Base-by-base conservation (phyloP, 495 filamentous ascomycete genomes). In the Platismatia glauca region DNA sequence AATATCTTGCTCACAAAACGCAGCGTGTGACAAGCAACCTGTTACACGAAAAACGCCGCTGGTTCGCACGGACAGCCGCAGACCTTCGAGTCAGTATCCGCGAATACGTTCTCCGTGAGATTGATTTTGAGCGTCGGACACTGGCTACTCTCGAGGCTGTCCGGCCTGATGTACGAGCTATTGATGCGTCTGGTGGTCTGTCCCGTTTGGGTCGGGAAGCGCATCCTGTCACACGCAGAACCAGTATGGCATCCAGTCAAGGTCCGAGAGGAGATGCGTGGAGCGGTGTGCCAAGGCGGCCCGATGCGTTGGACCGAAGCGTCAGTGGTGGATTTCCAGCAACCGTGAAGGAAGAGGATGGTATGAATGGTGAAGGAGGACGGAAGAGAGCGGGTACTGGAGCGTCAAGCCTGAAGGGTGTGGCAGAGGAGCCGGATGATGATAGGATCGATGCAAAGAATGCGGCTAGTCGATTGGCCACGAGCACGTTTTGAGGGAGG, bases 211-310 rank as follows among this genome's bases (percentile, higher is more conserved):
- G 94, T 24, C 83, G 94, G 55, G 95, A 98, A 72, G 76, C 86
- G 34, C 92, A 95, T 70, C 91, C 94, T 0, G 76, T 86, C 9
- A 76, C 77, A 22, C 82, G 94, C 55, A 84, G 92, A 57, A 70
- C 88, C 27, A 96, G 89, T 70, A 71, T 95, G 50, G 85, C 87
- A 5, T 86, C 88, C 8, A 91, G 87, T 68, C 94, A 98, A 73
- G 95, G 95, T 3, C 92, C 94, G 18, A 91, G 91, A 75, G 94
- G 95, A 7, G 94, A 98, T 72, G 88, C 95, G 12, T 98, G 94
- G 94, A 95, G 90, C 69, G 95, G 95, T 38, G 90, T 96, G 37
- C 89, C 91, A 24, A 83, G 94, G 64, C 81, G 91, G 65, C 79
- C 81, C 41, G 90, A 91, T 69, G 86, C 82, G n/a, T 72, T 89